A percentile compares a stretch with the other conserved stretches of the same genome.
Evolutionary conservation across 106 monocot genomes (phyloP).

Genomic region (Iris macrosiphon): DNA sequence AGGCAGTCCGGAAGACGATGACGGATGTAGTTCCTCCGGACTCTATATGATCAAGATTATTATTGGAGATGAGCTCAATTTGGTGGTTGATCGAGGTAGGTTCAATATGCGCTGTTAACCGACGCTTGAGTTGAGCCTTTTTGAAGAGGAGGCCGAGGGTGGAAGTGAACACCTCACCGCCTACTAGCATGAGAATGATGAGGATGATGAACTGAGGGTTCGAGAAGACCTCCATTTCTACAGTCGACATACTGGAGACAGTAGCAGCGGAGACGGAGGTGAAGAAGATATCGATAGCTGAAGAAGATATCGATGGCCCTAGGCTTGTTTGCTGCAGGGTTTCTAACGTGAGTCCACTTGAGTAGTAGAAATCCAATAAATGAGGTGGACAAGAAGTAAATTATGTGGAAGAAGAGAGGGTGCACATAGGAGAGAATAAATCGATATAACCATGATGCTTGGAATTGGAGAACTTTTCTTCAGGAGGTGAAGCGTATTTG

Average conservation of each 20-base stretch:
- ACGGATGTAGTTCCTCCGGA: neutral
- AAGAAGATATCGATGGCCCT: neutral
- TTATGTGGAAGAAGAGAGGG: neutral
- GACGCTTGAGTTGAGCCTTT: neutral
- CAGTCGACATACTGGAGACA: constrained; percentile 29
- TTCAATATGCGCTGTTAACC: neutral
- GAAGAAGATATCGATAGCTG: constrained; percentile 31
- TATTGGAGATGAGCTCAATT: too few species aligned
- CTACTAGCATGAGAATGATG: constrained; percentile 34
- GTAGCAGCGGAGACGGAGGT: constrained; percentile 41
- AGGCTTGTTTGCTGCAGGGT: neutral
- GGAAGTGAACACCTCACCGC: constrained; percentile 38
- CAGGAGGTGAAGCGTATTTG: too few species aligned
- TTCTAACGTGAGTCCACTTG: neutral
- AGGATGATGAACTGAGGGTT: constrained; percentile 32
- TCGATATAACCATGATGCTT: neutral
- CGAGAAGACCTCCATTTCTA: constrained; percentile 52
- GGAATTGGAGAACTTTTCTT: neutral
- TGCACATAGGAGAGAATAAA: neutral
- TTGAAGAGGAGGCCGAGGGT: constrained; percentile 16
- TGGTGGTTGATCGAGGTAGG: too few species aligned
- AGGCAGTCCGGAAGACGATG: too few species aligned
- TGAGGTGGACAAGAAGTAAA: constrained; percentile 16
- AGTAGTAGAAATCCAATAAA: constrained; percentile 9
- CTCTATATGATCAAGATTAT: too few species aligned